A percentile compares a stretch with the other conserved stretches of the same genome.
phyloP scores from a whole-genome alignment of 768 basidiomycete genomes.

The Pulveroboletus sp. region DNA sequence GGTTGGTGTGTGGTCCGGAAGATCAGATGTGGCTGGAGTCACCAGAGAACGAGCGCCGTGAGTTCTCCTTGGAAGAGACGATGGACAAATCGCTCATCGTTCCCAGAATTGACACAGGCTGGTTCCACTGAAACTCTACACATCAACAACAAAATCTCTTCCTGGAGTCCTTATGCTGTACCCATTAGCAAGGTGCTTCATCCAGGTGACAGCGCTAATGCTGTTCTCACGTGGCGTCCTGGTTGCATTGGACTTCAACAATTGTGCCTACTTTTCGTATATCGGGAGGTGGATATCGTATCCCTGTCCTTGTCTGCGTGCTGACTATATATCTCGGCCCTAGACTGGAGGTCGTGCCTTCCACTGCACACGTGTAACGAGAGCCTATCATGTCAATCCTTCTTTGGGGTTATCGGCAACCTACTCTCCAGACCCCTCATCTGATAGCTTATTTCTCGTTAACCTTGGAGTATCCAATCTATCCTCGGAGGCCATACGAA shows the following conservation, averaged over 20 bases:
- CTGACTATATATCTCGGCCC: conserved; percentile 3
- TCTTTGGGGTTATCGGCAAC: conserved; percentile 51
- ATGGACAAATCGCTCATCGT: conserved; percentile 3
- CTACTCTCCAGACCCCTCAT: conserved; percentile 47
- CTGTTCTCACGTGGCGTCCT: conserved; percentile 56
- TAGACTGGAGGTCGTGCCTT: conserved; percentile 52
- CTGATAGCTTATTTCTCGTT: conserved; percentile 48
- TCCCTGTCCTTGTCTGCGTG: background rate
- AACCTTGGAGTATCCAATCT: conserved; percentile 56
- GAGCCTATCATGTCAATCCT: conserved; percentile 55
- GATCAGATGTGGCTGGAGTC: conserved; percentile 58
- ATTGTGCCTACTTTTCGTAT: conserved; percentile 61
- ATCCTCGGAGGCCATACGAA: conserved; percentile 35
- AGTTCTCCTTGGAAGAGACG: conserved; percentile 3
- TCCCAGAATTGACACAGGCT: conserved; percentile 11
- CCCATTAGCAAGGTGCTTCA: conserved; percentile 36
- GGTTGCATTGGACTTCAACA: conserved; percentile 44
- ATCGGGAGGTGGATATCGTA: conserved; percentile 48
- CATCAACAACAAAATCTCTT: conserved; percentile 50
- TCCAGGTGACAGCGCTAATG: conserved; percentile 46
- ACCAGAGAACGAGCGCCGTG: conserved; percentile 21
- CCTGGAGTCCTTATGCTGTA: conserved; percentile 46
- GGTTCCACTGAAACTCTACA: conserved; percentile 37
- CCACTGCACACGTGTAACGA: conserved; percentile 51
- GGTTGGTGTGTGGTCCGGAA: conserved; percentile 57